phyloP scores from a whole-genome alignment of 2,329 filamentous ascomycete species.

The Pseudogymnoascus sp. region DNA sequence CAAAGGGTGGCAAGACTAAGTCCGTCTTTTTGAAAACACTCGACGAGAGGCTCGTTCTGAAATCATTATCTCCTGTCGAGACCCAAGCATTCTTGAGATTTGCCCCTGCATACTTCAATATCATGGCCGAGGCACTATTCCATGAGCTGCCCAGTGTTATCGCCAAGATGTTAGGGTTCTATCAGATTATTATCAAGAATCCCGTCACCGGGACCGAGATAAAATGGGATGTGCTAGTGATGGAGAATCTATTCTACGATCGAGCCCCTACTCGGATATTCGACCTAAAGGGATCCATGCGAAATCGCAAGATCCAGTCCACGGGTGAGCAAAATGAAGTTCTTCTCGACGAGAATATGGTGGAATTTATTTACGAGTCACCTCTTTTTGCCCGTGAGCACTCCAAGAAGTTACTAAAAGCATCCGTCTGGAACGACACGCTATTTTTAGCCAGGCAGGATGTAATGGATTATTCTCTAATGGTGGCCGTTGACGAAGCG shows the following conservation, averaged over 20 bases:
- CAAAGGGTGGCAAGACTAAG: constrained; percentile 94
- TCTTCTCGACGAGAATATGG: constrained; percentile 94
- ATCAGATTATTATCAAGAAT: constrained; percentile 95
- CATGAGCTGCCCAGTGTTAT: constrained; percentile 93
- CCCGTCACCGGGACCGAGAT: constrained; percentile 84
- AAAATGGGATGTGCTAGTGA: constrained; percentile 86
- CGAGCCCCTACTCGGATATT: constrained; percentile 83
- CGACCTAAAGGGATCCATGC: constrained; percentile 96
- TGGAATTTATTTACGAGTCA: constrained; percentile 97
- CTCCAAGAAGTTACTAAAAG: constrained; percentile 84
- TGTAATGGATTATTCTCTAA: constrained; percentile 98
- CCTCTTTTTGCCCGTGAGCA: constrained; percentile 93
- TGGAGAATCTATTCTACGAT: constrained; percentile 98
- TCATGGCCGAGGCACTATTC: constrained; percentile 94
- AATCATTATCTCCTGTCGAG: constrained; percentile 83
- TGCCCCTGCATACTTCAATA: constrained; percentile 92
- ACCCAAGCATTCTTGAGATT: constrained; percentile 92
- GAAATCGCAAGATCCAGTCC: constrained; percentile 92
- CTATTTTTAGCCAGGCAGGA: constrained; percentile 90
- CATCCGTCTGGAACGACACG: constrained; percentile 95
- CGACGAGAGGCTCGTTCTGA: constrained; percentile 75
- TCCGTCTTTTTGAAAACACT: constrained; percentile 95
- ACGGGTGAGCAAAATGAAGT: constrained; percentile 96
- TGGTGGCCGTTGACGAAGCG: constrained; percentile 92
- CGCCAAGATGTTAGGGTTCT: constrained; percentile 98